Evolutionary conservation across 2,329 filamentous ascomycete species (phyloP), one percentile per base, ranked within the genome.

Genomic region (Coniella vitis): DNA sequence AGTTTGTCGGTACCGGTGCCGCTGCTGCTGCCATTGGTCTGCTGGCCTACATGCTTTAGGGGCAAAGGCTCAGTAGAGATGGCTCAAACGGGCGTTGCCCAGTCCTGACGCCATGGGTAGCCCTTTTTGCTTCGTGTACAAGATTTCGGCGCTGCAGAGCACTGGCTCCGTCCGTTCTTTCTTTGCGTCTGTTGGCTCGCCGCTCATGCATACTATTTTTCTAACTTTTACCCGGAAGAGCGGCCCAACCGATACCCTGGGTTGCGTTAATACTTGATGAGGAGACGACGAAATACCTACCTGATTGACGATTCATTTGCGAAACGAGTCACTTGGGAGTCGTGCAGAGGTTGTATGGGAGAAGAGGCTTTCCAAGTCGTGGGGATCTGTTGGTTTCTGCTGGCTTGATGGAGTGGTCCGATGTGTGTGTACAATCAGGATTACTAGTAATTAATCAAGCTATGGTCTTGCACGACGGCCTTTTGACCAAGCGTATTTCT

Each of bases 41-140:
- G 38, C 63, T 79, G 53, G 76, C 75, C 55, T 75, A 73, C 57
- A 61, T 78, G 55, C 61, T 79, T 59, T 78, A n/a, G 71, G 56
- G 52, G 53, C 43, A 49, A 35, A 32, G 37, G 48, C 36, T 29
- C 35, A 20, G 16, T 46, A 42, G 44, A 40, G 39, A 16, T 48
- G 22, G 41, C 13, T 22, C 41, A 12, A 20, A 35, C 16, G 13
- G 19, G 13, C 31, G 17, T 12, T 32, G 37, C 38, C 31, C 45
- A 20, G 37, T 34, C 45, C 20, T 4, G 20, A 13, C 14, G 38
- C 25, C 37, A 40, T 25, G 29, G 38, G 35, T 17, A 40, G 38
- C 25, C n/a, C 52, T 49, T 42, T 54, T 37, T 52, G 49, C 45
- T 52, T 52, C 49, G 49, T 54, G 52, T 52, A 54, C 47, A 50